Evolutionary conservation across 129 eudicot species (phyloP).

Genomic region (Centella asiatica): DNA sequence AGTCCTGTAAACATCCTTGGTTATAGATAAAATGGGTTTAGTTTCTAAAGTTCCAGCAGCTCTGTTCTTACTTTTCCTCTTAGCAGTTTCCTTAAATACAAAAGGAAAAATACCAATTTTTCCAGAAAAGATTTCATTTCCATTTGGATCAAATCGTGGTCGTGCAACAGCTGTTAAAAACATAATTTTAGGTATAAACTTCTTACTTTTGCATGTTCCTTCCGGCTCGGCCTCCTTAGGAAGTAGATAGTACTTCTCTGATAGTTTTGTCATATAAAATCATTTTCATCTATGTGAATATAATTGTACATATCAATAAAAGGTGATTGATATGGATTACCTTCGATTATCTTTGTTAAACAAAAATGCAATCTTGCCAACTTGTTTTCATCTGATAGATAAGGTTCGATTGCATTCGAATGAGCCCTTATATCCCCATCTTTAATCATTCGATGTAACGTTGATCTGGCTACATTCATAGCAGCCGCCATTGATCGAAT

Average conservation of each 20-base stretch:
- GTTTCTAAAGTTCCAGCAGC: background rate
- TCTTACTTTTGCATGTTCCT: background rate
- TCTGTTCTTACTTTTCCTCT: background rate
- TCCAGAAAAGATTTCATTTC: background rate
- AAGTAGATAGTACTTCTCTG: background rate
- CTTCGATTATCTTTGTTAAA: background rate
- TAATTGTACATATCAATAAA: background rate
- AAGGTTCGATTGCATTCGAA: background rate
- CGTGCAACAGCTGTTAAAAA: background rate
- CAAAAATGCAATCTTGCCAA: background rate
- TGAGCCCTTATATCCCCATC: background rate
- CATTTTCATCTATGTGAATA: background rate
- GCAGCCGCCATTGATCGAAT: background rate
- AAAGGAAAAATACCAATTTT: background rate
- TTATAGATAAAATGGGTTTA: background rate
- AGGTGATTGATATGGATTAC: too few species aligned
- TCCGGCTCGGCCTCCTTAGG: background rate
- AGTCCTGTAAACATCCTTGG: background rate
- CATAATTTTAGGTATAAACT: background rate
- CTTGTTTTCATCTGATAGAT: background rate
- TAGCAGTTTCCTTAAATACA: background rate
- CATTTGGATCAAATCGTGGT: background rate
- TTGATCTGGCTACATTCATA: background rate
- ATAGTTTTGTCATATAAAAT: background rate
- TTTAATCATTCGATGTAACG: background rate